Evolutionary conservation across 225 moss, liverwort and hornwort species (phyloP).

Genomic region (Physcomitrium patens): DNA sequence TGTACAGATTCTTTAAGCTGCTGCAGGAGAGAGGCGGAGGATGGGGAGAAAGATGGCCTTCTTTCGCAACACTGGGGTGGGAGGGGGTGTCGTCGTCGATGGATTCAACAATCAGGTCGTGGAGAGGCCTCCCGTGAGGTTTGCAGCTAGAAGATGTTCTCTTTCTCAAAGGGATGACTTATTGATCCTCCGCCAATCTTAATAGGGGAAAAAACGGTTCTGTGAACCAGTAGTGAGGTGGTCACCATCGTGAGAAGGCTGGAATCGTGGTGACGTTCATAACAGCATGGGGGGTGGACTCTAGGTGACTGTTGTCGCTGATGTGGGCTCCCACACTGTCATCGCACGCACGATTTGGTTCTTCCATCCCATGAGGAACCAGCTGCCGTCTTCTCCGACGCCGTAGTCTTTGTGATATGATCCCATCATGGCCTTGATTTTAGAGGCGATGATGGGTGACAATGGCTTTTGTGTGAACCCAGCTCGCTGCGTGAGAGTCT

Average conservation of each 20-base stretch:
- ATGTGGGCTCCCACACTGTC: conserved; percentile 64
- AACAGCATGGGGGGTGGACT: conserved; percentile 1
- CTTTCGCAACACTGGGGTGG: background rate
- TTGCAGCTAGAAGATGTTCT: conserved; percentile 24
- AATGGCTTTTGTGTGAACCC: conserved; percentile 71
- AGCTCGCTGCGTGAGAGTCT: conserved; percentile 74
- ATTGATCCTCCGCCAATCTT: background rate
- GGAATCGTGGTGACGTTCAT: background rate
- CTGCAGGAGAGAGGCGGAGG: conserved; percentile 18
- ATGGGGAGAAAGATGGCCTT: conserved; percentile 16
- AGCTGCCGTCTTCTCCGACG: conserved; percentile 63
- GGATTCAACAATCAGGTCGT: conserved; percentile 22
- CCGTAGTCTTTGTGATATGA: conserved; percentile 72
- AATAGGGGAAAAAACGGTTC: conserved; percentile 1
- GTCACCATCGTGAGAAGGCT: conserved; percentile 14
- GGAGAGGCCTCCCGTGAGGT: conserved; percentile 13
- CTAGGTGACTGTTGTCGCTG: conserved; percentile 19
- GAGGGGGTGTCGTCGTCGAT: background rate
- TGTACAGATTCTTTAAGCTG: conserved; percentile 17
- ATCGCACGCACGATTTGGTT: conserved; percentile 66
- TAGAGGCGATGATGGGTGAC: conserved; percentile 37
- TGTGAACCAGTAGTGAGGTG: conserved; percentile 9
- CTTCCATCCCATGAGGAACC: conserved; percentile 86
- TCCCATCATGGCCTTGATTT: conserved; percentile 51
- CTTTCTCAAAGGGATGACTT: conserved; percentile 21